Base-by-base conservation (phyloP, 805 yeast species). In the Candida railenensis region DNA sequence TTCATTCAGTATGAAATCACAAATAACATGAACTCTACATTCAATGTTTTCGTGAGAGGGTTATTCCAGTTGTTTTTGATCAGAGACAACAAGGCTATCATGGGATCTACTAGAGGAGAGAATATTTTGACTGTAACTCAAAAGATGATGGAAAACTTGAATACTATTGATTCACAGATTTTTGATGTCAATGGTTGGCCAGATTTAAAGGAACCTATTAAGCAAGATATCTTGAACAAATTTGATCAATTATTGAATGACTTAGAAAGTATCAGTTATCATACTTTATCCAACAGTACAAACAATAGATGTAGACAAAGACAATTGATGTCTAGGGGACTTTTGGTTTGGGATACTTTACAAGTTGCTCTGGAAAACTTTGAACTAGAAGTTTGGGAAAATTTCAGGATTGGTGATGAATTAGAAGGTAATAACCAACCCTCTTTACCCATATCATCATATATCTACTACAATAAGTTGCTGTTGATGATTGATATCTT, bases 241-340 rank as follows among this genome's bases (percentile, higher is more conserved):
- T 49, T 61, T 43, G 57, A 59, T 3, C 62, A 58, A 34, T 55
- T 80, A 11, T 38, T 78, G 32, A 66, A 62, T 47, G 82, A 84
- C 56, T 57, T 78, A 34, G 75, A 81, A 55, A 58, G 71, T 34
- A 77, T 76, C 19, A 42, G 57, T 3, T 69, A 67, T 47, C 71
- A 67, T 38, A 55, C 58, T 32, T 40, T 71, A 28, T 60, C 64
- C 2, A 50, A 56, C 1, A 53, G 48, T 36, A 72, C 65, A 7
- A 62, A 83, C 61, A 92, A 92, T 56, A 82, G 89, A 32, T 81
- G 95, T 42, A 76, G 96, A 46, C 90, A 89, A 57, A 80, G 97
- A 51, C 96, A 89, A 60, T 79, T 85, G 40, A 56, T 51, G 66
- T 85, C 56, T 69, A 83, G 51, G 71, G 83, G 57, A 69, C 77